These are phyloP conservation scores for Euphorbia pulcherrima DNA, from an alignment of 345 rosid genomes.

Conservation along the genomic window DNA sequence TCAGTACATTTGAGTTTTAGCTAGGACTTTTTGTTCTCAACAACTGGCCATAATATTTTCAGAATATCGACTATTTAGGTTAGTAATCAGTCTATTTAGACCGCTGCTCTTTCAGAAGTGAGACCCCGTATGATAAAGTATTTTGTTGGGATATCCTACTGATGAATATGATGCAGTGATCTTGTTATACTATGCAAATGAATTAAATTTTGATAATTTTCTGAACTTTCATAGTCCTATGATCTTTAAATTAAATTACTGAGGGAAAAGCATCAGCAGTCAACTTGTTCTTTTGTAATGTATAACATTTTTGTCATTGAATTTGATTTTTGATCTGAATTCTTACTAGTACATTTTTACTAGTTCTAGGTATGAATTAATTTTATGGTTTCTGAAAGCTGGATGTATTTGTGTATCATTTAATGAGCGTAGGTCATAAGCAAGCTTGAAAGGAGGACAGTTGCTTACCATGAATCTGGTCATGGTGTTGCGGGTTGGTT, in stretches of 20 bases:
- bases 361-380: background rate
- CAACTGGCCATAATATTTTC: background rate
- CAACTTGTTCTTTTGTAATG: background rate
- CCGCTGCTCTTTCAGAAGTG: background rate
- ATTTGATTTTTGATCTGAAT: background rate
- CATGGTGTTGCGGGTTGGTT: slow-evolving; percentile 97
- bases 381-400: background rate
- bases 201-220: background rate
- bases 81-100: background rate
- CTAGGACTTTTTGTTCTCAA: background rate
- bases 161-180: background rate
- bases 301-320: background rate
- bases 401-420: background rate
- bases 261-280: background rate
- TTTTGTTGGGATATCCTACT: background rate
- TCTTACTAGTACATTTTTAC: background rate
- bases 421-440: slow-evolving; percentile 62
- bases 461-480: slow-evolving; percentile 95
- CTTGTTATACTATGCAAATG: background rate
- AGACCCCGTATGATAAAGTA: background rate
- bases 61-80: background rate
- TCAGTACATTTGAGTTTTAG: background rate
- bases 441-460: slow-evolving; percentile 81
- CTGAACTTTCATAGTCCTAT: background rate
- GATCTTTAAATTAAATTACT: background rate